Percentiles rank a stretch among this genome's conserved stretches.
phyloP scores from a whole-genome alignment of 495 filamentous ascomycete species.

The Aspergillus nidulans region DNA sequence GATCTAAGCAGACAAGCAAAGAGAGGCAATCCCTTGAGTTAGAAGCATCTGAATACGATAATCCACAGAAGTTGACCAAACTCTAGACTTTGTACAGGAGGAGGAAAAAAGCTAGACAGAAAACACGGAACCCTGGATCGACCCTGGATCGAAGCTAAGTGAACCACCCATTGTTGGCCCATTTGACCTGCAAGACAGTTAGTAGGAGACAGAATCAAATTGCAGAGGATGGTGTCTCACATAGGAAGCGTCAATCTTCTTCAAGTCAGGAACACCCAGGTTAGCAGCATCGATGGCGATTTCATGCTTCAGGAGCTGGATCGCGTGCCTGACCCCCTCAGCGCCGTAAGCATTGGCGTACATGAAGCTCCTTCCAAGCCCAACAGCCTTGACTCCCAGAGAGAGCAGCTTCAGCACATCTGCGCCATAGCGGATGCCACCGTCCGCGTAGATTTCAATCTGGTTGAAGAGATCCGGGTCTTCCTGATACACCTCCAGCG shows the following conservation, averaged over 20 bases:
- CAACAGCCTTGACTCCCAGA: constrained; percentile 37
- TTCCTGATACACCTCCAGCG: constrained; percentile 18
- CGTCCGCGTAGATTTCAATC: constrained; percentile 40
- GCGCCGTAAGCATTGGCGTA: constrained; percentile 39
- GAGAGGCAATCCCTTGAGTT: too few relatives aligned
- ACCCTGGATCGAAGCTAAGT: neutral
- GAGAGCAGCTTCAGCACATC: constrained; percentile 38
- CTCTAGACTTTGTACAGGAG: too few relatives aligned
- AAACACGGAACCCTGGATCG: too few relatives aligned
- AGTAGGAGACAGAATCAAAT: neutral
- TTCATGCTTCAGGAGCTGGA: constrained; percentile 12
- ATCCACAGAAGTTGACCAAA: too few relatives aligned
- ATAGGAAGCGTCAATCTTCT: constrained; percentile 14
- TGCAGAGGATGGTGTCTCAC: neutral
- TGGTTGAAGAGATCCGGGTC: constrained; percentile 35
- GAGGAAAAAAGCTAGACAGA: too few relatives aligned
- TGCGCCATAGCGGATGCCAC: constrained; percentile 42
- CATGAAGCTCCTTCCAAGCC: constrained; percentile 38
- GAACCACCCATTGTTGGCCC: constrained; percentile 13
- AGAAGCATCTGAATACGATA: too few relatives aligned
- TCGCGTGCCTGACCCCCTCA: constrained; percentile 26
- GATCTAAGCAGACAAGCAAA: too few relatives aligned
- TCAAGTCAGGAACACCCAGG: constrained; percentile 8
- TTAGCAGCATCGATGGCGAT: constrained; percentile 15
- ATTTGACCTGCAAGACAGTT: constrained; percentile 9